Evolutionary conservation across 169 alveolate species (phyloP).

Genomic region (Plasmodium gallinaceum): DNA sequence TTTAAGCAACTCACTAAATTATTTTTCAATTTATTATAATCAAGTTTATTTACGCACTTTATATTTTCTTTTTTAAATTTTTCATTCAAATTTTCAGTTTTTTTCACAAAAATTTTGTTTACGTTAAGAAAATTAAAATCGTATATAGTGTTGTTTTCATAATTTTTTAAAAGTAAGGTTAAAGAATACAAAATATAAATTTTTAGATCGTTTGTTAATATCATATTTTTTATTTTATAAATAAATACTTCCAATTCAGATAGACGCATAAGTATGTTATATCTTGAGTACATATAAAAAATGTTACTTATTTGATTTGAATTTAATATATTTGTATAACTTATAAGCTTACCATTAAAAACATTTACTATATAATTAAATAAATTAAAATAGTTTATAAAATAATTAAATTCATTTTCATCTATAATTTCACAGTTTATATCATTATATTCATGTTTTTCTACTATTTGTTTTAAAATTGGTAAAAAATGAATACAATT

Average conservation of each 20-base stretch:
- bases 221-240: slow-evolving; percentile 28
- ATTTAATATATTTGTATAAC: slow-evolving; percentile 43
- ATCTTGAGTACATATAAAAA: slow-evolving; percentile 66
- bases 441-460: neutral
- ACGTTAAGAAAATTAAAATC: slow-evolving; percentile 43
- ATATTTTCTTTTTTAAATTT: slow-evolving; percentile 10
- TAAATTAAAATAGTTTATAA: slow-evolving; percentile 31
- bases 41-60: slow-evolving; percentile 8
- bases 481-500: slow-evolving; percentile 76
- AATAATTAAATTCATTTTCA: slow-evolving; percentile 23
- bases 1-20: slow-evolving; percentile 23
- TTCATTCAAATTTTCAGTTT: slow-evolving; percentile 10
- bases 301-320: slow-evolving; percentile 60
- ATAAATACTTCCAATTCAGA: slow-evolving; percentile 44
- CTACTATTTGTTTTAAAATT: slow-evolving; percentile 34
- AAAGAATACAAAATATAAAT: slow-evolving; percentile 66
- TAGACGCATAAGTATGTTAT: slow-evolving; percentile 41
- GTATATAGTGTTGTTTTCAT: slow-evolving; percentile 44
- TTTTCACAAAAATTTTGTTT: slow-evolving; percentile 49
- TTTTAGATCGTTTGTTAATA: slow-evolving; percentile 45
- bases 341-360: slow-evolving; percentile 46
- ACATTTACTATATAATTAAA: slow-evolving; percentile 53
- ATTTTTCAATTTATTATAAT: slow-evolving; percentile 30
- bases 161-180: slow-evolving; percentile 63
- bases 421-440: neutral